A percentile compares a stretch with the other conserved stretches of the same genome.
Conservation (phyloP, 768 basidiomycete genomes). For the Heimioporus sp. region DNA sequence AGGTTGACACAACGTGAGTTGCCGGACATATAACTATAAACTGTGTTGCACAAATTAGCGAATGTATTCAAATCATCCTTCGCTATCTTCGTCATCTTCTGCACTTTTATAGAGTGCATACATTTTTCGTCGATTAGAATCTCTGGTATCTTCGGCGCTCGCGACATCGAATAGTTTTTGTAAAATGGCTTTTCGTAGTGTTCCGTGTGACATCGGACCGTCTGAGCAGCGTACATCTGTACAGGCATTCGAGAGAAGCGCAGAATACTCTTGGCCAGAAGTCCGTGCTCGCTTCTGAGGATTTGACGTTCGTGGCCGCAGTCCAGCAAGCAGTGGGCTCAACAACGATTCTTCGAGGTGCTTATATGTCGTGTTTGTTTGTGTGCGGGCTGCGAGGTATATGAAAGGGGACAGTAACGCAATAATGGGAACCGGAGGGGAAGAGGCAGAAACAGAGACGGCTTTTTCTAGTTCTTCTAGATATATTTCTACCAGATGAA, state of each 20-base stretch:
- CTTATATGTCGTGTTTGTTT: constrained; percentile 61
- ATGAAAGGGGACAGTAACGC: constrained; percentile 70
- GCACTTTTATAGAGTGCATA: constrained; percentile 77
- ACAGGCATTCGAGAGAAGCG: constrained; percentile 54
- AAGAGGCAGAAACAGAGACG: constrained; percentile 29
- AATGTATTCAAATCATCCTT: constrained; percentile 9
- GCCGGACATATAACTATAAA: constrained; percentile 53
- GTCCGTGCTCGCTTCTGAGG: constrained; percentile 46
- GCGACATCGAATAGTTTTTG: constrained; percentile 70
- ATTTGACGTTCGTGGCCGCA: constrained; percentile 40
- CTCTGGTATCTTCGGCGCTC: constrained; percentile 68
- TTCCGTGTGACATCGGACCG: constrained; percentile 31
- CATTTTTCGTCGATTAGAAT: constrained; percentile 78
- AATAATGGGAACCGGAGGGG: constrained; percentile 47
- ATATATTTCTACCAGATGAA: constrained; percentile 88
- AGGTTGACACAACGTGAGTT: constrained; percentile 79
- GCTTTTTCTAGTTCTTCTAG: constrained; percentile 84
- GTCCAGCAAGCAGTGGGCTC: constrained; percentile 61
- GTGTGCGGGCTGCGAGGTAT: constrained; percentile 65
- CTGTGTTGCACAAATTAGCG: neutral
- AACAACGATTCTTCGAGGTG: constrained; percentile 70
- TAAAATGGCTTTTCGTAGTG: constrained; percentile 56
- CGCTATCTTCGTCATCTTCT: constrained; percentile 42
- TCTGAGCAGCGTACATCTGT: constrained; percentile 39
- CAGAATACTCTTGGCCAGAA: constrained; percentile 36